These are phyloP conservation scores for Pseudomicrostroma phylloplanum DNA, from an alignment of 1,284 basidiomycete species.

Conservation along the genomic window DNA sequence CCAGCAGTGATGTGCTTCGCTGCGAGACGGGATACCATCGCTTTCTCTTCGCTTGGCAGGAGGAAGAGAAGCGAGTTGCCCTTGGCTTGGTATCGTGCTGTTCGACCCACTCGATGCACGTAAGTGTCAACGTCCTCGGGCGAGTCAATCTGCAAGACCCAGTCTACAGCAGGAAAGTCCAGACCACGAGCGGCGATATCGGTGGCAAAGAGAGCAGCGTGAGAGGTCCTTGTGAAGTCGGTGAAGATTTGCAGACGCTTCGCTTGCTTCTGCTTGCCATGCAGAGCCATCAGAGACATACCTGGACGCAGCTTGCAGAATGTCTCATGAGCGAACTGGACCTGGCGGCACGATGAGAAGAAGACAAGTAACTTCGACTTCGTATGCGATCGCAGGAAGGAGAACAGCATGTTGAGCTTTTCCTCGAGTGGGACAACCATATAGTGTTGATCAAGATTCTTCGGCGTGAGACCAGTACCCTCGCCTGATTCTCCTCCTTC, in stretches of 20 bases:
- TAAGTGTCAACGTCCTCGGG: conserved; percentile 98
- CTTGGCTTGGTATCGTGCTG: conserved; percentile 83
- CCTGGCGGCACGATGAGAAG: conserved; percentile 87
- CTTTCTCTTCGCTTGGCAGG: conserved; percentile 83
- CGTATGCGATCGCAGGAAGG: conserved; percentile 89
- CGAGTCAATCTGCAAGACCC: conserved; percentile 95
- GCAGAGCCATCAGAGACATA: conserved; percentile 79
- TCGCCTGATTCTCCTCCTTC: conserved; percentile 21
- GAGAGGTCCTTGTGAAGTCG: conserved; percentile 39
- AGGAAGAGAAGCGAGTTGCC: conserved; percentile 81
- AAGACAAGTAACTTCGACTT: conserved; percentile 90
- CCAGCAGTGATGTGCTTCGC: conserved; percentile 63
- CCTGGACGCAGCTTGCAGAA: conserved; percentile 94
- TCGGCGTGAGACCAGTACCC: conserved; percentile 56
- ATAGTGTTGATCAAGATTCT: conserved; percentile 83
- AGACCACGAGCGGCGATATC: conserved; percentile 94
- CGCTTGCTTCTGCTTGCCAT: conserved; percentile 94
- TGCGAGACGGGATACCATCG: conserved; percentile 68
- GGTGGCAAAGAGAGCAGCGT: conserved; percentile 57
- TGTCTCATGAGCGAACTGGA: conserved; percentile 80
- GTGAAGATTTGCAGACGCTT: conserved; percentile 61
- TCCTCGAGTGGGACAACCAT: conserved; percentile 73
- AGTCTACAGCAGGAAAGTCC: conserved; percentile 93
- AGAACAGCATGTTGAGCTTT: conserved; percentile 87
- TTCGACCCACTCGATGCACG: conserved; percentile 92